These are phyloP conservation scores for Neonectria hederae DNA, from an alignment of 2,329 filamentous ascomycete species.

Conservation along the genomic window DNA sequence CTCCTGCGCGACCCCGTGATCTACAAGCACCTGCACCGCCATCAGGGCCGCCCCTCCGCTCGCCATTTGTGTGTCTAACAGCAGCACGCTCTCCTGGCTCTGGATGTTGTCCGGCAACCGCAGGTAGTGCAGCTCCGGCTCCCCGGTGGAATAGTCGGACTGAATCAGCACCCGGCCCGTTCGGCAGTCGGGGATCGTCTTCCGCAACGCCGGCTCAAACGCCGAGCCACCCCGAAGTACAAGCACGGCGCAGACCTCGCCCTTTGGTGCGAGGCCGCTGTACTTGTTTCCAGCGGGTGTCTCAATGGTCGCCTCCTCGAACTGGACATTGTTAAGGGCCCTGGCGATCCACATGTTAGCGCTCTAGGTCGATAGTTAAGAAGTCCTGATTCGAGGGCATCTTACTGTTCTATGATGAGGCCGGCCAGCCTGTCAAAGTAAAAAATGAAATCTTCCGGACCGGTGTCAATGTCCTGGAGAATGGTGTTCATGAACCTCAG, in stretches of 20 bases:
- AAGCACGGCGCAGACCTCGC: slow-evolving; percentile 84
- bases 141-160: slow-evolving; percentile 83
- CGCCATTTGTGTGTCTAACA: slow-evolving; percentile 95
- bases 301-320: slow-evolving; percentile 68
- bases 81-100: slow-evolving; percentile 80
- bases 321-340: slow-evolving; percentile 80
- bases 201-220: slow-evolving; percentile 86
- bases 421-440: slow-evolving; percentile 92
- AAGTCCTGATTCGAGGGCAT: slow-evolving; percentile 18
- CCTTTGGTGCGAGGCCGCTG: slow-evolving; percentile 73
- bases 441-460: slow-evolving; percentile 92
- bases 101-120: slow-evolving; percentile 80
- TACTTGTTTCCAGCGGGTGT: slow-evolving; percentile 79
- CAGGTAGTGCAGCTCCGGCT: slow-evolving; percentile 92
- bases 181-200: slow-evolving; percentile 91
- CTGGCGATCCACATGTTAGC: slow-evolving; percentile 51
- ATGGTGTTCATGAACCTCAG: slow-evolving; percentile 90
- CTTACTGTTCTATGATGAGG: slow-evolving; percentile 82
- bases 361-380: not conserved
- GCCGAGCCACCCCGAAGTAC: slow-evolving; percentile 89
- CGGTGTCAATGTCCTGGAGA: slow-evolving; percentile 80
- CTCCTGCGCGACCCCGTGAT: slow-evolving; percentile 87
- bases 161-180: slow-evolving; percentile 92
- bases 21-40: slow-evolving; percentile 94
- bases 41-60: slow-evolving; percentile 87